Evolutionary conservation across 768 basidiomycete species (phyloP).

Genomic region (Xanthoconium purpureum): DNA sequence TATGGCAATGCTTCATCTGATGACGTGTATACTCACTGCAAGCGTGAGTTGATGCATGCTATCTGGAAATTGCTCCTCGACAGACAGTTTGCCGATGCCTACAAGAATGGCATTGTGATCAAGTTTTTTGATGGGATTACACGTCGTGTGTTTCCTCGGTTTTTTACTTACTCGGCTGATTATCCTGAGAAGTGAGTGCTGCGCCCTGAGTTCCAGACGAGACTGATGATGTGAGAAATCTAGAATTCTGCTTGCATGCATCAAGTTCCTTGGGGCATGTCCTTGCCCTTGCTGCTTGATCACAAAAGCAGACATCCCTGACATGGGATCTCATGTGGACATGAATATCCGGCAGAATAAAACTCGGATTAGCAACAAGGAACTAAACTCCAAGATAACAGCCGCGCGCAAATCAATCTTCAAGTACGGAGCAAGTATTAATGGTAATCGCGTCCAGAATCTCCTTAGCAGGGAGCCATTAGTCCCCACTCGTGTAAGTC

Average conservation of each 20-base stretch:
- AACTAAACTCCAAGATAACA: neutral
- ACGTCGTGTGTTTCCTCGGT: slow-evolving; percentile 7
- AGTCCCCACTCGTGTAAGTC: neutral
- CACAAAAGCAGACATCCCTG: neutral
- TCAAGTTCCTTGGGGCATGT: slow-evolving; percentile 3
- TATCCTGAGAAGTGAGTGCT: slow-evolving; percentile 1
- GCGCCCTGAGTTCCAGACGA: neutral
- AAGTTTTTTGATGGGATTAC: slow-evolving; percentile 9
- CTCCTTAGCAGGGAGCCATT: slow-evolving; percentile 7
- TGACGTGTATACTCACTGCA: slow-evolving; percentile 11
- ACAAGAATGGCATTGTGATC: slow-evolving; percentile 15
- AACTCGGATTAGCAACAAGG: neutral
- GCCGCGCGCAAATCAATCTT: slow-evolving; percentile 6
- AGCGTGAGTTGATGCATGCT: slow-evolving; percentile 18
- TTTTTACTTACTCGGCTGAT: slow-evolving; percentile 23
- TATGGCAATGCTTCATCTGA: neutral
- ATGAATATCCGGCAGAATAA: neutral
- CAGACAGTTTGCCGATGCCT: slow-evolving; percentile 13
- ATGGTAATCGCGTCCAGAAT: neutral
- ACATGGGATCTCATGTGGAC: neutral
- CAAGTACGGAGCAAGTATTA: neutral
- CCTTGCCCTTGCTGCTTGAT: neutral
- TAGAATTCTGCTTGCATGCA: neutral
- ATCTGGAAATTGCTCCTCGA: slow-evolving; percentile 15
- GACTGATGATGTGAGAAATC: too few relatives aligned